phyloP scores from a whole-genome alignment of 768 basidiomycete species.

The Paxillus ammoniavirescens region DNA sequence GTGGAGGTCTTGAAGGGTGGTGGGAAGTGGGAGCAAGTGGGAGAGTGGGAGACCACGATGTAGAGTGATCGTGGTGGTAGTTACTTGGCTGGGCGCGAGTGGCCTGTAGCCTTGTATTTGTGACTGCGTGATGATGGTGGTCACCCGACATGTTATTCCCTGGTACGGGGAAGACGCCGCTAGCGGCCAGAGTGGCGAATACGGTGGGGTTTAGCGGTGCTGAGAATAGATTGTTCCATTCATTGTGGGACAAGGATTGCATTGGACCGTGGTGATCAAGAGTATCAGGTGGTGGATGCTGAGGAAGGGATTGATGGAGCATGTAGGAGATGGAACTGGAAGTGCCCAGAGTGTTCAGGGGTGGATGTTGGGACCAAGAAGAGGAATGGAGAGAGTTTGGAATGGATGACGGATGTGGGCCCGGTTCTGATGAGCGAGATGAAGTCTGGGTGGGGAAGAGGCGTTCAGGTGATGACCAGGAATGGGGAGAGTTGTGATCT shows the following conservation, averaged over 20 bases:
- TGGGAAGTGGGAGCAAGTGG: slow-evolving; percentile 18
- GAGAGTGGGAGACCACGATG: slow-evolving; percentile 27
- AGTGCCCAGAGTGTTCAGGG: slow-evolving; percentile 16
- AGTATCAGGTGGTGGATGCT: slow-evolving; percentile 14
- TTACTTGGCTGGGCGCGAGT: slow-evolving; percentile 15
- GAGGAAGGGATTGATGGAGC: slow-evolving; percentile 12
- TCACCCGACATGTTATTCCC: slow-evolving; percentile 36
- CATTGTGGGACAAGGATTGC: slow-evolving; percentile 28
- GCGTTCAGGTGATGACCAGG: slow-evolving; percentile 34
- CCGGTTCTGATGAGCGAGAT: slow-evolving; percentile 25
- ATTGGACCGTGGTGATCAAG: slow-evolving; percentile 12
- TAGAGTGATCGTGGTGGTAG: slow-evolving; percentile 21
- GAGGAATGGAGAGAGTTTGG: slow-evolving; percentile 33
- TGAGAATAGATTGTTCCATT: slow-evolving; percentile 62
- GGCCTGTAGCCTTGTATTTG: slow-evolving; percentile 14
- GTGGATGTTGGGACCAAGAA: slow-evolving; percentile 36
- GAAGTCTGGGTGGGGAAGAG: slow-evolving; percentile 24
- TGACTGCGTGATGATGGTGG: slow-evolving; percentile 27
- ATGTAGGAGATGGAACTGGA: slow-evolving; percentile 19
- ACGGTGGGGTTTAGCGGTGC: slow-evolving; percentile 57
- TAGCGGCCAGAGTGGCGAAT: slow-evolving; percentile 61
- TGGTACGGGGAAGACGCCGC: slow-evolving; percentile 49
- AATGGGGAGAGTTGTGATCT: slow-evolving; percentile 18
- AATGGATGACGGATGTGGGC: slow-evolving; percentile 31
- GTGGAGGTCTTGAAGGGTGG: slow-evolving; percentile 26